phyloP scores from a whole-genome alignment of 257 asterid species.

The Nicotiana tabacum region DNA sequence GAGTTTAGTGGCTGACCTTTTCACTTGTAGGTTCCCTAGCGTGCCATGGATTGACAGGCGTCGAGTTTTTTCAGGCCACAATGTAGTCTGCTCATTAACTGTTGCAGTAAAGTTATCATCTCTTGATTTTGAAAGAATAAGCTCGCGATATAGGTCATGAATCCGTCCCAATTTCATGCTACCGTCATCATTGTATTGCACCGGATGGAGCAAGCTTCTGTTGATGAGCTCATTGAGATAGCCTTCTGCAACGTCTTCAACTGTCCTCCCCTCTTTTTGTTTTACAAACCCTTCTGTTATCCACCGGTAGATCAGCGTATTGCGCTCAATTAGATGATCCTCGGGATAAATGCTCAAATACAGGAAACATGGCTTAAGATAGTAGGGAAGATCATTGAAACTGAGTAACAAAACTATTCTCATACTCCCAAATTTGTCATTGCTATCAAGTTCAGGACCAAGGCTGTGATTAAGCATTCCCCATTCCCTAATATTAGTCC shows the following conservation, averaged over 20 bases:
- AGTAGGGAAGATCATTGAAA: slow-evolving; percentile 31
- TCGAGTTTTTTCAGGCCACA: slow-evolving; percentile 24
- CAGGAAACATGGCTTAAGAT: slow-evolving; percentile 31
- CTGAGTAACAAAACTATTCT: slow-evolving; percentile 25
- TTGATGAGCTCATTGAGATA: slow-evolving; percentile 39
- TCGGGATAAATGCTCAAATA: slow-evolving; percentile 33
- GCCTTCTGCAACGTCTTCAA: slow-evolving; percentile 34
- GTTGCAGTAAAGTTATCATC: slow-evolving; percentile 19
- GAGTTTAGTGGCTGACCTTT: slow-evolving; percentile 17
- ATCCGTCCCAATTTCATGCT: slow-evolving; percentile 24
- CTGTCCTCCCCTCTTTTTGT: slow-evolving; percentile 21
- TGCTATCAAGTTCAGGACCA: slow-evolving; percentile 19
- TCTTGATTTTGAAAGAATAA: slow-evolving; percentile 26
- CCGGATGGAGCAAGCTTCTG: slow-evolving; percentile 28
- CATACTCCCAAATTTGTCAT: slow-evolving; percentile 24
- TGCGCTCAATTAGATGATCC: slow-evolving; percentile 23
- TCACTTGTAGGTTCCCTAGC: background rate
- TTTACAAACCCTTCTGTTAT: slow-evolving; percentile 31
- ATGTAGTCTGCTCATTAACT: slow-evolving; percentile 8
- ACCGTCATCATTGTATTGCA: slow-evolving; percentile 25
- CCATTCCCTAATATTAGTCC: slow-evolving; percentile 20
- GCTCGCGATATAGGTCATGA: slow-evolving; percentile 30
- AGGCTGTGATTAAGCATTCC: slow-evolving; percentile 14
- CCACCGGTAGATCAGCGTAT: slow-evolving; percentile 26
- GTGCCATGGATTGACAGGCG: slow-evolving; percentile 27